Base-by-base conservation (phyloP, 2,329 filamentous ascomycete species). In the Leptosphaerulina australis region DNA sequence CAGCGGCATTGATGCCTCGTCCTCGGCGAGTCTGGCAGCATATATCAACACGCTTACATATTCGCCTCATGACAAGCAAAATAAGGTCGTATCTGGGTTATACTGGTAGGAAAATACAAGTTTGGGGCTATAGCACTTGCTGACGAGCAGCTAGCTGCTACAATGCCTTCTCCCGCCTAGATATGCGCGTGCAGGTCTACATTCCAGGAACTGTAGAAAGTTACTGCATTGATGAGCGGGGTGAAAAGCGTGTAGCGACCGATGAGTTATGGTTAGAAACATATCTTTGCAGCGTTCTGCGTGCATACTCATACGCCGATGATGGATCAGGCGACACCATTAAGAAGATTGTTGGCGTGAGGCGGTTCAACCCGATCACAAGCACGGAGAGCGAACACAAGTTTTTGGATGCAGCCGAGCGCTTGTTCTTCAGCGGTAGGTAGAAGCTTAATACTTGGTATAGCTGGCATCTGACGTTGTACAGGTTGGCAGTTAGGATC, bases 21-120 rank as follows among this genome's bases (percentile, higher is more conserved):
- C 94, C 5, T 97, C 94, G 8, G 94, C 94, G 51, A 97, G 93
- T 76, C 79, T 99, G 52, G 94, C 94, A 30, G 94, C 94, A 63
- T 99, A 99, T 76, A 96, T 99, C 77, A 99, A 97, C 75, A 97
- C 93, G 29, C 81, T 99, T 53, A 97, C 92, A 35, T 95, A 97
- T 76, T 88, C 88, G 58, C 89, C 93, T 44, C 85, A 88, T 58
- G 89, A 93, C 60, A 91, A 90, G 70, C 81, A 88, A 53, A 84
- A 89, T 69, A 97, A 97, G 77, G 94, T 97, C 50, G 88, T 91
- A 7, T 94, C 95, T 58, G 94, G 94, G 4, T 81, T 96, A 29
- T 97, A 97, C 76, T 97, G 94, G 90, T 94, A 80, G 59, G 81
- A 33, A 21, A 35, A 15, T 10, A 20, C 15, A 18, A 10, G 24